Evolutionary conservation across 2,329 filamentous ascomycete genomes (phyloP), one percentile per base, ranked within the genome.

Genomic region (Daldinia sp.): DNA sequence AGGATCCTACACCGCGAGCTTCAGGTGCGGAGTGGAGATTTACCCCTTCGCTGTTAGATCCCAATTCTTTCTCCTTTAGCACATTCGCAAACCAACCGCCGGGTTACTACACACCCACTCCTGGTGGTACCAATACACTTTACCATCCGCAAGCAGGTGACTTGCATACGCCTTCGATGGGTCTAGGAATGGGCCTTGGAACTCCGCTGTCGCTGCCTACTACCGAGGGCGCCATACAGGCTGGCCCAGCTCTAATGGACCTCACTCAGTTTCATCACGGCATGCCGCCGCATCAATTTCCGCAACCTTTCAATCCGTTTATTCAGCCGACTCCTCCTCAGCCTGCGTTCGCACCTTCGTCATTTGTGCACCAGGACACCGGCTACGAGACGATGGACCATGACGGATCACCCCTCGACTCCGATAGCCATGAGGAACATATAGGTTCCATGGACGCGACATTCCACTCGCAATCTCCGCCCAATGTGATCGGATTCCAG

Each of bases 81-180:
- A 84, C 85, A 58, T 94, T 96, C 73, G 88, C 90, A 67, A 92
- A 91, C 77, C 91, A 94, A 67, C 86, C 90, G 45, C 86, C 91
- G 13, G 91, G 90, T 11, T 95, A 95, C 77, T 97, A 96, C 78
- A 94, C 93, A 6, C 92, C 94, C 1, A 96, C 92, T 1, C 91
- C 93, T 1, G 92, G 91, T 66, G 91, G 90, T 45, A 90, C 88
- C 66, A 92, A 90, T 73, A 90, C 91, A 15, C 79, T 94, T 68
- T 96, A 93, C 74, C 92, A 96, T 74, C 87, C 85, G 52, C 92
- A 94, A 76, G 91, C 92, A 34, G 91, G 92, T 51, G 93, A 97
- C 77, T 82, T 97, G 58, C 93, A 96, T 76, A 96, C 93, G 1
- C 93, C 93, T 3, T 88, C 86, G 29, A 82, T 94, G 71, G 86